Percentiles rank a stretch among this genome's conserved stretches.
These are phyloP conservation scores for Xylaria grammica DNA, from an alignment of 495 filamentous ascomycete genomes.

Conservation along the genomic window DNA sequence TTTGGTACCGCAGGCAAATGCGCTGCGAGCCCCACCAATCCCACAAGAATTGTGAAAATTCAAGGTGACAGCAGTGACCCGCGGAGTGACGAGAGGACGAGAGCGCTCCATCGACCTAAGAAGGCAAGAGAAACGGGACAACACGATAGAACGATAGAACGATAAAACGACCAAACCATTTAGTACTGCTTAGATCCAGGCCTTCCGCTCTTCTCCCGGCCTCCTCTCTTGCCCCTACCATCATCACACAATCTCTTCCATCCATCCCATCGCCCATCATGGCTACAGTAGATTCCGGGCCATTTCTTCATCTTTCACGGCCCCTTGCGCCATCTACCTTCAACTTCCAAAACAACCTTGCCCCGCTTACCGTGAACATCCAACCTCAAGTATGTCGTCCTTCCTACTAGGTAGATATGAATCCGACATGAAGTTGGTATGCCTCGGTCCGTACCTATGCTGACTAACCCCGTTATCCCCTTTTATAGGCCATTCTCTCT, in stretches of 20 bases:
- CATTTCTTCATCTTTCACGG: conserved; percentile 92
- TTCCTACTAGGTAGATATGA: too few species aligned
- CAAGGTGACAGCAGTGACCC: conserved; percentile 6
- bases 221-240: conserved; percentile 1
- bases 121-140: conserved; percentile 18
- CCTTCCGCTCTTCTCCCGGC: background rate
- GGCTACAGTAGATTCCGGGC: conserved; percentile 70
- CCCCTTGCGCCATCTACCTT: conserved; percentile 81
- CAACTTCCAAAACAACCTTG: conserved; percentile 79
- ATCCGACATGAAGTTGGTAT: too few species aligned
- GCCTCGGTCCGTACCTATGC: conserved; percentile 65
- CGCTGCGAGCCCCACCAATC: conserved; percentile 24
- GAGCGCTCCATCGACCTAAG: conserved; percentile 6
- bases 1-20: conserved; percentile 27
- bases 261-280: conserved; percentile 57
- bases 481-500: conserved; percentile 81
- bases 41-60: conserved; percentile 29
- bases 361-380: conserved; percentile 89
- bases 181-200: too few species aligned
- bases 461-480: conserved; percentile 12
- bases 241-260: background rate
- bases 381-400: conserved; percentile 83
- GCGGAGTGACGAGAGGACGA: conserved; percentile 12
- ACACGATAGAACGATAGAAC: background rate
- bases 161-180: too few species aligned